A percentile compares a stretch with the other conserved stretches of the same genome.
Conservation (phyloP, 352 stramenopile species). For the Globisporangium barbulae region DNA sequence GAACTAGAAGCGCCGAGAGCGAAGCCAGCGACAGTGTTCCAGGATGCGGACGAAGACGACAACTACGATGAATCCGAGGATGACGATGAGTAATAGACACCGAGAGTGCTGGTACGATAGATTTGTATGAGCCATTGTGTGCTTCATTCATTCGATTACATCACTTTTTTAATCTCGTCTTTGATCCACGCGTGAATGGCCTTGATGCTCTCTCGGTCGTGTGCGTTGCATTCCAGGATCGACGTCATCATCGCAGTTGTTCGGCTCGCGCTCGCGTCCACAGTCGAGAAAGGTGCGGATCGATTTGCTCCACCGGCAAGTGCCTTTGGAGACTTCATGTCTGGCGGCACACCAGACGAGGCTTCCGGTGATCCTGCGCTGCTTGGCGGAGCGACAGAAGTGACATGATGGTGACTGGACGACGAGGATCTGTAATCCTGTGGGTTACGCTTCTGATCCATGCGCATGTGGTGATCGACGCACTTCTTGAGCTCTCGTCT, state of each 20-base stretch:
- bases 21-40: not conserved
- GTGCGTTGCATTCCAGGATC: constrained; percentile 43
- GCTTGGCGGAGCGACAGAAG: not conserved
- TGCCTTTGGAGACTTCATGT: not conserved
- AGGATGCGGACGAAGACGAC: constrained; percentile 27
- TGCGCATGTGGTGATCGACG: constrained; percentile 44
- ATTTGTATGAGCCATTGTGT: not conserved
- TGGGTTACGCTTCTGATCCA: constrained; percentile 40
- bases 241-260: constrained; percentile 37
- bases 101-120: not conserved
- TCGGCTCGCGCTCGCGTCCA: constrained; percentile 19
- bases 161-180: constrained; percentile 40
- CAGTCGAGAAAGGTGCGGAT: not conserved
- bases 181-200: constrained; percentile 37
- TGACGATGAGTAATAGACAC: not conserved
- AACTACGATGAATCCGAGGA: constrained; percentile 24
- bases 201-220: constrained; percentile 39
- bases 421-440: not conserved
- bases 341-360: not conserved
- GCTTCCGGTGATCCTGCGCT: constrained; percentile 3
- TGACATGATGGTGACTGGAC: not conserved
- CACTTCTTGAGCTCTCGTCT: constrained; percentile 47
- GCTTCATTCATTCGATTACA: constrained; percentile 9
- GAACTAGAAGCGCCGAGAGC: constrained; percentile 6
- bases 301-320: not conserved